Evolutionary conservation across 441 rosid species (phyloP).

Genomic region (Aleurites moluccanus): DNA sequence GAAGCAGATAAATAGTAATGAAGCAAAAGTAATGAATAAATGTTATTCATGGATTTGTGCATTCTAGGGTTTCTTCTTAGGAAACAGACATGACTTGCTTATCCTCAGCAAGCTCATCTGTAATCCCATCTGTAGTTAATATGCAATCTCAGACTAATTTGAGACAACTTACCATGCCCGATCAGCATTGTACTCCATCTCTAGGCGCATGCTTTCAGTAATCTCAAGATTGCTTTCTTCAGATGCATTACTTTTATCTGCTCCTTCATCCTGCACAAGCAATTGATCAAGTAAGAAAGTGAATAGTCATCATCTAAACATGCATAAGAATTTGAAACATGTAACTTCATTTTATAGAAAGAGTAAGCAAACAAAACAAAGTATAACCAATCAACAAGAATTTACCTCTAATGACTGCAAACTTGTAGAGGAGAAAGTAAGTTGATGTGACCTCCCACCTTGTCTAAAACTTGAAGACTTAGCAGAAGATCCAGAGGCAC

Average conservation of each 20-base stretch:
- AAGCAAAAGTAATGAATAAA: not conserved
- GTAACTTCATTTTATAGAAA: not conserved
- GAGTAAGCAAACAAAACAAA: not conserved
- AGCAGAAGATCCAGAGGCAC: slow-evolving; percentile 79
- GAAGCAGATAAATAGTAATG: not conserved
- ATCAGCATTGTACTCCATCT: slow-evolving; percentile 86
- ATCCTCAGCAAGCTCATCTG: not conserved
- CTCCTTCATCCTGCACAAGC: slow-evolving; percentile 47
- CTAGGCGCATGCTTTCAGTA: slow-evolving; percentile 75
- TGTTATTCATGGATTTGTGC: not conserved
- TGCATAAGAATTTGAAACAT: not conserved
- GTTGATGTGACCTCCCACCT: slow-evolving; percentile 60
- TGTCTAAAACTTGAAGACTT: slow-evolving; percentile 69
- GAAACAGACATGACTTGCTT: not conserved
- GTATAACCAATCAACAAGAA: not conserved
- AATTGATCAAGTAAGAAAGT: slow-evolving; percentile 21
- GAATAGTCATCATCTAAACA: not conserved
- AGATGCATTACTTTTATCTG: slow-evolving; percentile 38
- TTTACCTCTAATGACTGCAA: slow-evolving; percentile 58
- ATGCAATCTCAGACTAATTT: slow-evolving; percentile 1
- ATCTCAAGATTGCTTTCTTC: slow-evolving; percentile 66
- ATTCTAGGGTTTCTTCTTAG: not conserved
- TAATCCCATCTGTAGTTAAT: slow-evolving; percentile 7
- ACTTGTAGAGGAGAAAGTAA: slow-evolving; percentile 43
- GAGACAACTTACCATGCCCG: slow-evolving; percentile 73